Evolutionary conservation across 225 moss, liverwort and hornwort genomes (phyloP).

Genomic region (Antitrichia curtipendula): DNA sequence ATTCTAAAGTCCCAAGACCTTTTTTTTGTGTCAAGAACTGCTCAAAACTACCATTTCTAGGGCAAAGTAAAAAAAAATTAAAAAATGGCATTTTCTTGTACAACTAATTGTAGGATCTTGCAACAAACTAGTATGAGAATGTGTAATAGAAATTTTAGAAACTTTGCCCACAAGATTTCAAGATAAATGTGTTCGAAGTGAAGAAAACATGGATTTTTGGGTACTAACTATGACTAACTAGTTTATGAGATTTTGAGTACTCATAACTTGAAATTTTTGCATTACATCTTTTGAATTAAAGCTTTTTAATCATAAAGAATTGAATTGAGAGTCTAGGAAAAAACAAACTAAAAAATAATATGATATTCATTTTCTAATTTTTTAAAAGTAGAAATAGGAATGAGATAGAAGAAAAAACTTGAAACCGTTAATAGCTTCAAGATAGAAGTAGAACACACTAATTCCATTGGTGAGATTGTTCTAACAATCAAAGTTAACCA

Average conservation of each 20-base stretch:
- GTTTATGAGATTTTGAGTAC: neutral
- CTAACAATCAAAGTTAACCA: neutral
- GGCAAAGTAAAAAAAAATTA: accelerated
- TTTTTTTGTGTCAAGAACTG: accelerated
- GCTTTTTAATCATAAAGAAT: too few species aligned
- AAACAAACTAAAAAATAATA: too few species aligned
- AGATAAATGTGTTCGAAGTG: neutral
- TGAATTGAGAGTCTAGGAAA: neutral
- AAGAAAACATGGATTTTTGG: accelerated
- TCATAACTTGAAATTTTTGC: neutral
- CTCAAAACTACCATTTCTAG: neutral
- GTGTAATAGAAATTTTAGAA: neutral
- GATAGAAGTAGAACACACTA: neutral
- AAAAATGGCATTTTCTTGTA: neutral
- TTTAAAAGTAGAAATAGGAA: neutral
- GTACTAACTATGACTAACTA: accelerated
- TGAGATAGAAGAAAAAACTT: neutral
- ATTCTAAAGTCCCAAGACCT: too few species aligned
- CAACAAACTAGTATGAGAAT: neutral
- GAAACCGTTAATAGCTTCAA: neutral
- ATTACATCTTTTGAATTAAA: neutral
- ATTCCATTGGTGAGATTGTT: neutral
- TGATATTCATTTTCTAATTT: too few species aligned
- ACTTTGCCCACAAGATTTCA: neutral
- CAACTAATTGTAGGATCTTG: neutral